These are phyloP conservation scores for Trypanosoma rangeli DNA, from an alignment of 208 protist species.

Conservation along the genomic window DNA sequence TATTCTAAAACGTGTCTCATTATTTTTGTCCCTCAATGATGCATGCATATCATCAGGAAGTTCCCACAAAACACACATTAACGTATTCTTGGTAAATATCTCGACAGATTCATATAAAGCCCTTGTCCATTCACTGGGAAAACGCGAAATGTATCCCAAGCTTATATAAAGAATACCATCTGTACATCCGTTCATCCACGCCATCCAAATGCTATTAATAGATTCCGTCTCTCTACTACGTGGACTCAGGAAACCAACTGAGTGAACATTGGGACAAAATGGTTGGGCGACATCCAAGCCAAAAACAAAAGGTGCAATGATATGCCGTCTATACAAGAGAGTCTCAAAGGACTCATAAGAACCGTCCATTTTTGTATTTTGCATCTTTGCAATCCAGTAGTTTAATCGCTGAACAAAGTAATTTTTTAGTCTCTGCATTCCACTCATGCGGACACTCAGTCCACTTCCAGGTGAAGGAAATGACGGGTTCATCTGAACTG, in stretches of 20 bases:
- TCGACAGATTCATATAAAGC: conserved; percentile 11
- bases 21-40: not conserved
- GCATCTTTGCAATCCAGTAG: conserved; percentile 6
- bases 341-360: conserved; percentile 3
- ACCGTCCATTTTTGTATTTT: not conserved
- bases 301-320: conserved; percentile 39
- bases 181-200: conserved; percentile 24
- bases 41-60: not conserved
- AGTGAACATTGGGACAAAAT: conserved; percentile 41
- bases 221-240: conserved; percentile 6
- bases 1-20: not conserved
- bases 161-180: conserved; percentile 31
- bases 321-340: conserved; percentile 24
- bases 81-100: not conserved
- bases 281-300: conserved; percentile 36
- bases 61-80: conserved; percentile 30
- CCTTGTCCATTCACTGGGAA: conserved; percentile 1
- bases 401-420: conserved; percentile 21
- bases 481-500: conserved; percentile 21
- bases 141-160: conserved; percentile 4
- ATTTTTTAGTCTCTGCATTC: conserved; percentile 13
- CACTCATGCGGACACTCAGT: conserved; percentile 9
- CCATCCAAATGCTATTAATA: conserved; percentile 17
- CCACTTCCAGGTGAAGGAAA: conserved; percentile 16
- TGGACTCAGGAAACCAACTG: conserved; percentile 41